Evolutionary conservation across 495 filamentous ascomycete genomes (phyloP), one percentile per base, ranked within the genome.

Genomic region (Xylaria scruposa): DNA sequence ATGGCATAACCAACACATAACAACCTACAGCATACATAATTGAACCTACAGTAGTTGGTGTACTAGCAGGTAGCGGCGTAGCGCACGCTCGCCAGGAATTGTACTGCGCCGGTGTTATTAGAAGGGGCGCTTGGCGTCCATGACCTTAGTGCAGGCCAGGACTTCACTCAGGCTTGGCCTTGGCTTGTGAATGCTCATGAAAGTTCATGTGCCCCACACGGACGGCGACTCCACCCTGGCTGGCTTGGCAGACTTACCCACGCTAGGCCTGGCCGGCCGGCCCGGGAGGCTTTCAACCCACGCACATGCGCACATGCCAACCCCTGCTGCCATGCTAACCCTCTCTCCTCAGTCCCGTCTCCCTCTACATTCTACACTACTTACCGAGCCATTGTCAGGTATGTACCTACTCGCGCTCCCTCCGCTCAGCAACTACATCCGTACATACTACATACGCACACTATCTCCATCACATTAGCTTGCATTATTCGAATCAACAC

Each of bases 401-500:
- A 31, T 31, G 9, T 26, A 26, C 49, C 24, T 26, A 26, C 49
- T 53, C n/a, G 21, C 12, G n/a, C 49, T 53, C 44, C 46, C 33
- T 61, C 60, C 44, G 38, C 38, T 24, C 15, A 36, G 17, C n/a
- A 40, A 21, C 58, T 44, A 38, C 61, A 15, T 29, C 4, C 49
- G 26, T 13, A 54, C 51, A 56, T 31, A 31, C 29, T 31, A 24
- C 19, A 42, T 24, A 24, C 49, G 8, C 26, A 66, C 62, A 49
- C 36, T 12, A 19, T 24, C 58, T 60, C 3, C 58, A 24, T 47
- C 31, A 10, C 61, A 49, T 21, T 54, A 40, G 65, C 65, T 56
- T 56, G 65, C 65, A 67, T 67, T 67, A 54, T 67, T 67, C 65
- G 65, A 67, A 67, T 56, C 65, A 67, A 10, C 8, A 24, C 65